Base-by-base conservation (phyloP, 2,329 filamentous ascomycete species). In the Calonectria crousiana region DNA sequence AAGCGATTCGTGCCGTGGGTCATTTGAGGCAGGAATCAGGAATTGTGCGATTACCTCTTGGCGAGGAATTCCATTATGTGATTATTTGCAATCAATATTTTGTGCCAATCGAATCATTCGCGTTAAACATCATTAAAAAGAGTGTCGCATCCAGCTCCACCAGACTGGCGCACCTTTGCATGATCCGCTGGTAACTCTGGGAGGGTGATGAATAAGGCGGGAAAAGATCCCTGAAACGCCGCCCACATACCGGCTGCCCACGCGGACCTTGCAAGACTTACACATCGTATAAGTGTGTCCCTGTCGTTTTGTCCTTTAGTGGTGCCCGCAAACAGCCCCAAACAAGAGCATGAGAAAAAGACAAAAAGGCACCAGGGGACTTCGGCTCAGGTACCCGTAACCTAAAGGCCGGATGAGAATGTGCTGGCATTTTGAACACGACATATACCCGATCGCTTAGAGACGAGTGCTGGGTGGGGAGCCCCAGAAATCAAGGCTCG, bases 1-100 rank as follows among this genome's bases (percentile, higher is more conserved):
- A 68, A 68, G 26, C 66, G 66, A n/a, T 58, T 68, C 36, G 30
- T 68, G 18, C 66, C 66, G 14, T 68, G 34, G 34, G 20, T 68
- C 23, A 14, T 68, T 13, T 68, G 28, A 68, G 13, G 32, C 14
- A 18, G 8, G 11, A 38, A 11, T 18, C 18, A 20, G 64, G 16
- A 20, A 36, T 11, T 47, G 34, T 28, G n/a, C 3, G 6, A 41
- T 18, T 11, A 26, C 38, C 47, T 36, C 16, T 26, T 47, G 26
- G 20, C 41, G n/a, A 47, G 41, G 41, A 47, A 47, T 20, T n/a
- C 41, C n/a, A 47, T 47, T 47, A 47, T 47, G 41, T n/a, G 18
- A 20, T 9, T 47, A 47, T 47, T 47, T 47, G 41, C 41, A 47
- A 47, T 47, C 18, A 44, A n/a, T 44, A 6, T 2, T 18, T 11